Evolutionary conservation across 495 filamentous ascomycete genomes (phyloP).

Genomic region (Aspergillus cavernicola): DNA sequence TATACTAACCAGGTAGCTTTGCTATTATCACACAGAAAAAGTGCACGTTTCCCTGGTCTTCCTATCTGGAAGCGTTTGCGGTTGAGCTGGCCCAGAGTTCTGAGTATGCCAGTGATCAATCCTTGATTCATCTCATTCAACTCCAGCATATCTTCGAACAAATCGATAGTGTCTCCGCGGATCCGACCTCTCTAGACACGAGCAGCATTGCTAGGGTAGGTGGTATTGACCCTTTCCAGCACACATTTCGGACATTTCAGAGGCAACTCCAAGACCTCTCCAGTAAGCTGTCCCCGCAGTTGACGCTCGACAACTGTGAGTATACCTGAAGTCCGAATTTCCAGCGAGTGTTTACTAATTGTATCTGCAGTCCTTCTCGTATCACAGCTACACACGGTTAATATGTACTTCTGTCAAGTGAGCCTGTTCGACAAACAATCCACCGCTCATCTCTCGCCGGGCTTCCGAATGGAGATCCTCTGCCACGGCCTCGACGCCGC

Average conservation of each 20-base stretch:
- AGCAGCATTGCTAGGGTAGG: no score
- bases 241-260: neutral
- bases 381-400: neutral
- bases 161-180: conserved; percentile 8
- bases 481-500: conserved; percentile 1
- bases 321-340: neutral
- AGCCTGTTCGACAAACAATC: neutral
- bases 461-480: neutral
- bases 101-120: conserved; percentile 15
- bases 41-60: conserved; percentile 10
- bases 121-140: conserved; percentile 16
- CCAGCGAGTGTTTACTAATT: neutral
- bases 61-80: conserved; percentile 16
- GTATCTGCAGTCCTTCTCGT: neutral
- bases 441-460: neutral
- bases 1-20: conserved; percentile 1
- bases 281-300: neutral
- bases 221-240: neutral
- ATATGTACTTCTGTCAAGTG: conserved; percentile 1
- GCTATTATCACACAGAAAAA: conserved; percentile 18
- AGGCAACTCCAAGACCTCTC: neutral
- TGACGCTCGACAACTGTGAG: neutral
- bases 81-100: conserved; percentile 7
- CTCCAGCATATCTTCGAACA: conserved; percentile 20
- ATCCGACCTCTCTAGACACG: no score